phyloP scores from a whole-genome alignment of 495 filamentous ascomycete genomes.

The Lophiostoma macrostomum region DNA sequence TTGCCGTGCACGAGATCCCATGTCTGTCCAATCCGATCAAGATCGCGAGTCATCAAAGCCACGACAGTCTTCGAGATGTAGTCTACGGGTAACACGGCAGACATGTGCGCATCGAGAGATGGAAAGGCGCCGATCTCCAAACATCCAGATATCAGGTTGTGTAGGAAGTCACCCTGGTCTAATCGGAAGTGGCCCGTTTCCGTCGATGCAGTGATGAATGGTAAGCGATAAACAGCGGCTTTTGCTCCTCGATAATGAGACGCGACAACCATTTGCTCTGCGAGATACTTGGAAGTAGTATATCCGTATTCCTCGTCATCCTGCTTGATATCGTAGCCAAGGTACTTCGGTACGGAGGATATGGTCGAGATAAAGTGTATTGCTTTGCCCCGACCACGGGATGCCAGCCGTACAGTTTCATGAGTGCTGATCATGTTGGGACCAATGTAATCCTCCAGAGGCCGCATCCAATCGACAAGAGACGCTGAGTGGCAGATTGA shows the following conservation, averaged over 20 bases:
- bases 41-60: slow-evolving; percentile 33
- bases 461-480: slow-evolving; percentile 42
- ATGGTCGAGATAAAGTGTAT: slow-evolving; percentile 40
- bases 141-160: slow-evolving; percentile 39
- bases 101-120: slow-evolving; percentile 34
- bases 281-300: slow-evolving; percentile 39
- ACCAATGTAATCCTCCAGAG: slow-evolving; percentile 38
- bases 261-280: slow-evolving; percentile 35
- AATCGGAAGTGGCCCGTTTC: slow-evolving; percentile 37
- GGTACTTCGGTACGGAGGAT: slow-evolving; percentile 36
- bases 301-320: slow-evolving; percentile 38
- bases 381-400: slow-evolving; percentile 33
- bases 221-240: slow-evolving; percentile 37
- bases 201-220: slow-evolving; percentile 38
- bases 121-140: slow-evolving; percentile 38
- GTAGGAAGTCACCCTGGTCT: slow-evolving; percentile 40
- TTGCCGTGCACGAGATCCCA: slow-evolving; percentile 36
- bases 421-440: slow-evolving; percentile 41
- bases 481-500: slow-evolving; percentile 38
- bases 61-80: slow-evolving; percentile 36
- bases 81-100: slow-evolving; percentile 37
- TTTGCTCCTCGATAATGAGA: slow-evolving; percentile 39
- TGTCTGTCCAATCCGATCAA: slow-evolving; percentile 32
- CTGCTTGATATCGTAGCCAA: slow-evolving; percentile 32
- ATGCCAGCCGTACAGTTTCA: slow-evolving; percentile 40